phyloP scores from a whole-genome alignment of 2,329 filamentous ascomycete species.

The Bisporella sp. region DNA sequence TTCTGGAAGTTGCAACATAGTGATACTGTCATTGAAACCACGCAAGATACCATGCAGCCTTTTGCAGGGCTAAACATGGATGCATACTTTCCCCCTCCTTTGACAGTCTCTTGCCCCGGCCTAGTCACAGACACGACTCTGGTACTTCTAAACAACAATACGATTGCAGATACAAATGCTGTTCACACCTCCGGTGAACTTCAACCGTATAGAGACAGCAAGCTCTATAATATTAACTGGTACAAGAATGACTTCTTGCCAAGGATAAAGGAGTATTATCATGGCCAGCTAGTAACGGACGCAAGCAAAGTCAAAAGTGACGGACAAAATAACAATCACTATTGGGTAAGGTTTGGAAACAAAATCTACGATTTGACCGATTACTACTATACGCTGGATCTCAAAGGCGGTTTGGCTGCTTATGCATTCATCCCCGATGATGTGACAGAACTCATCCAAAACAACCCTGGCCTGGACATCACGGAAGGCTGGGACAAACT shows the following conservation, averaged over 20 bases:
- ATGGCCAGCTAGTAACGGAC: constrained; percentile 76
- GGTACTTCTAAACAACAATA: constrained; percentile 53
- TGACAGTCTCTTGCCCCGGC: constrained; percentile 66
- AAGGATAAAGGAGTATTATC: constrained; percentile 76
- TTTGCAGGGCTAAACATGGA: constrained; percentile 76
- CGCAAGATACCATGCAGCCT: constrained; percentile 59
- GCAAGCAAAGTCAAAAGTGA: constrained; percentile 51
- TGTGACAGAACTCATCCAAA: constrained; percentile 61
- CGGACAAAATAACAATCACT: constrained; percentile 59
- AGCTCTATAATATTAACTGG: constrained; percentile 62
- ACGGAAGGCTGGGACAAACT: constrained; percentile 55
- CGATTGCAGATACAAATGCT: constrained; percentile 39
- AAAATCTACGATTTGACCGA: constrained; percentile 84
- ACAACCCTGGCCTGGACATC: constrained; percentile 75
- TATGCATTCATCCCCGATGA: constrained; percentile 69
- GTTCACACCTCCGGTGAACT: constrained; percentile 64
- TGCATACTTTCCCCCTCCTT: constrained; percentile 76
- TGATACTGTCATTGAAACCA: constrained; percentile 58
- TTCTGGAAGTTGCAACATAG: constrained; percentile 86
- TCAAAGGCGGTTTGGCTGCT: constrained; percentile 38
- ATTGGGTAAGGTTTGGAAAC: constrained; percentile 74
- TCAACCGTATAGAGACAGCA: constrained; percentile 48
- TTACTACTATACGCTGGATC: constrained; percentile 73
- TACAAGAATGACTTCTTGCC: constrained; percentile 70
- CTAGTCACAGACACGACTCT: constrained; percentile 56